Base-by-base conservation (phyloP, 805 yeast genomes). In the Saturnispora gosingensis region DNA sequence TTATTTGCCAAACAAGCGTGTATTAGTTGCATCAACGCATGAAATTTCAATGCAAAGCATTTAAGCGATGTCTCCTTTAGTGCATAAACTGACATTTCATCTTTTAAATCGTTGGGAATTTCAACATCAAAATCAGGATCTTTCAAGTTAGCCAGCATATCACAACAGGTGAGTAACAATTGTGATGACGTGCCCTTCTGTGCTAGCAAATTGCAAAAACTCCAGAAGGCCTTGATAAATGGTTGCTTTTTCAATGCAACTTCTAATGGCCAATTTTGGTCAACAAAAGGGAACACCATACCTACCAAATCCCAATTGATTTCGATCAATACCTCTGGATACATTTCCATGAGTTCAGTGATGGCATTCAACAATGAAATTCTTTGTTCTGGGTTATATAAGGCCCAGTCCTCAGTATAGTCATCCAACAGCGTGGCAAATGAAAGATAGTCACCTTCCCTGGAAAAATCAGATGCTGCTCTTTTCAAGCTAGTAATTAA, bases 301-400 rank as follows among this genome's bases (percentile, higher is more conserved):
- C 74, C 75, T 1, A 96, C 96, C n/a, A 90, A 62, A 65, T 90
- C 97, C 97, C 97, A 90, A 2, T 95, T 96, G 54, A 89, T 80
- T 57, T 83, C 85, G 43, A 75, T 72, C 0, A 81, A 71, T 30
- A 88, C 66, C 10, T 73, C 74, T 16, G 73, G 70, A 61, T 84
- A 64, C 0, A 61, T 66, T 10, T 61, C 59, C 32, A 88, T 65
- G 0, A 80, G 68, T 0, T 67, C 69, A 10, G 66, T 57, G 13
- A 89, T 56, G 3, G 70, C 67, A 0, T 62, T 66, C 45, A 88
- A 65, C n/a, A 86, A 62, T 47, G 57, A 51, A 2, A 68, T 71
- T 50, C 78, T 76, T 49, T 86, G 87, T 0, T 69, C 76, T 42
- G 67, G 65, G 10, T 73, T 57, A 62, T 72, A 83, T 7, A 69